Percentiles rank a stretch among this genome's conserved stretches.
phyloP scores from a whole-genome alignment of 345 rosid species.

The Populus euphratica region DNA sequence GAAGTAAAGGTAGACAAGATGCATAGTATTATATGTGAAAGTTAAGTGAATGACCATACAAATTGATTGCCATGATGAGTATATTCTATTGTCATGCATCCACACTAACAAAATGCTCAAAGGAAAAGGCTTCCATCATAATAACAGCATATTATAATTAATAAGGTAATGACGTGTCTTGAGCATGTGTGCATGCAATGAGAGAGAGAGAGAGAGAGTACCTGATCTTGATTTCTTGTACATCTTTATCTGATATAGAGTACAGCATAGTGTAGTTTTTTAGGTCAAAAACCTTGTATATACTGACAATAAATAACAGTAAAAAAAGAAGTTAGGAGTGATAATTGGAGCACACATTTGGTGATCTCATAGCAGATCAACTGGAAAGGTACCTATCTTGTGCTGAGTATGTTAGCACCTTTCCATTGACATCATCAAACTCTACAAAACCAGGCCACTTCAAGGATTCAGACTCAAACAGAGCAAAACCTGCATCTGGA shows the following conservation, averaged over 20 bases:
- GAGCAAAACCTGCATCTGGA: conserved; percentile 93
- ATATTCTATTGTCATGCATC: background rate
- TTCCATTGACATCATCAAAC: conserved; percentile 98
- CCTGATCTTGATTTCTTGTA: conserved; percentile 98
- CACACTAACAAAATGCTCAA: background rate
- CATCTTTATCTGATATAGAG: conserved; percentile 80
- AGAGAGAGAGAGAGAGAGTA: conserved; percentile 27
- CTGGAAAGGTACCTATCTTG: conserved; percentile 61
- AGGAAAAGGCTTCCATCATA: background rate
- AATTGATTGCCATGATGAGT: background rate
- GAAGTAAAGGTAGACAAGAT: background rate
- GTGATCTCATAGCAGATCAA: conserved; percentile 6
- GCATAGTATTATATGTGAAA: background rate
- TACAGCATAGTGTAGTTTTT: conserved; percentile 89
- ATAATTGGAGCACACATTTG: conserved; percentile 13
- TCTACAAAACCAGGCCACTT: conserved; percentile 99
- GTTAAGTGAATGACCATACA: background rate
- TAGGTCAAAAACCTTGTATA: conserved; percentile 95
- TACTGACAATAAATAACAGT: conserved; percentile 40
- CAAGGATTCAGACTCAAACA: conserved; percentile 91
- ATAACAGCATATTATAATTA: background rate
- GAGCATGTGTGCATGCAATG: background rate
- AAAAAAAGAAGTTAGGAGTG: conserved; percentile 7
- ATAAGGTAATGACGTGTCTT: background rate
- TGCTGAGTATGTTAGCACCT: conserved; percentile 91